Percentiles rank a stretch among this genome's conserved stretches.
These are phyloP conservation scores for Phascolomyces articulosus DNA, from an alignment of 371 early-diverging fungal genomes.

Conservation along the genomic window DNA sequence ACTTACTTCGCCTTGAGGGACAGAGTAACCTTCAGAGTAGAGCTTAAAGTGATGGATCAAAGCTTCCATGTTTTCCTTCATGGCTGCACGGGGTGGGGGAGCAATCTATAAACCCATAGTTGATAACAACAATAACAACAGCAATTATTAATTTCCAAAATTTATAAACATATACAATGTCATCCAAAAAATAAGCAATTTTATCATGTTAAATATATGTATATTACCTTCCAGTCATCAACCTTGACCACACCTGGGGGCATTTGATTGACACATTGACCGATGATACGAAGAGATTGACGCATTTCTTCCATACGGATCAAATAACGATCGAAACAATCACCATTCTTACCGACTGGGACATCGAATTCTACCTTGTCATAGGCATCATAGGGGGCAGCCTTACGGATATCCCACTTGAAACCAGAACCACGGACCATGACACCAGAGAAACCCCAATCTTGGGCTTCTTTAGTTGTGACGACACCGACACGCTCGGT, in stretches of 20 bases:
- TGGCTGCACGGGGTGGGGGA: slow-evolving; percentile 92
- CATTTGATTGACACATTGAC: slow-evolving; percentile 94
- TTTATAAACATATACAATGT: too few species aligned
- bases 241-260: slow-evolving; percentile 93
- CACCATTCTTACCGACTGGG: slow-evolving; percentile 94
- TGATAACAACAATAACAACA: background rate
- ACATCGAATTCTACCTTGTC: slow-evolving; percentile 95
- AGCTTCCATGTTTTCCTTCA: slow-evolving; percentile 99
- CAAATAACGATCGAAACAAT: slow-evolving; percentile 95
- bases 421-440: slow-evolving; percentile 95
- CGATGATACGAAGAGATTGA: slow-evolving; percentile 93
- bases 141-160: too few species aligned
- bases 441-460: slow-evolving; percentile 93
- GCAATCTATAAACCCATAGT: slow-evolving; percentile 59
- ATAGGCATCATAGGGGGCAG: slow-evolving; percentile 94
- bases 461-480: slow-evolving; percentile 85
- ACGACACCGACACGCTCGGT: slow-evolving; percentile 88
- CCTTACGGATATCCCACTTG: slow-evolving; percentile 95
- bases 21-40: slow-evolving; percentile 96
- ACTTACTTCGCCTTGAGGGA: slow-evolving; percentile 82
- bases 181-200: background rate
- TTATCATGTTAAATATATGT: too few species aligned
- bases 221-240: slow-evolving; percentile 93
- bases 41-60: slow-evolving; percentile 98
- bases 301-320: slow-evolving; percentile 99